Base-by-base conservation (phyloP, 2,329 filamentous ascomycete genomes). In the Ceratocystis diversiconidia region DNA sequence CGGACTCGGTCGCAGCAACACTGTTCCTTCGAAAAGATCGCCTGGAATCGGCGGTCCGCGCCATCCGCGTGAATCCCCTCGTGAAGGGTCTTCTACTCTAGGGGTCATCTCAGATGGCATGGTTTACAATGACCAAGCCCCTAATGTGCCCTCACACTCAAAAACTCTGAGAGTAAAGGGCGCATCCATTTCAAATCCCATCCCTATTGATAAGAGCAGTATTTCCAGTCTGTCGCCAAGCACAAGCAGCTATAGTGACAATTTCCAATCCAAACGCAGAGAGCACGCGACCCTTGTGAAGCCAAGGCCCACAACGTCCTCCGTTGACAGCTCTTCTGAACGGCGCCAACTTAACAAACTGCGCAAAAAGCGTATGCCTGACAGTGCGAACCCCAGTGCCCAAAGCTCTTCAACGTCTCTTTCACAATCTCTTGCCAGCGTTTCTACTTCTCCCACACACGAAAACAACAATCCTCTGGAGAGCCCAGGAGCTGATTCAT, bases 391-490 rank as follows among this genome's bases (percentile, higher is more conserved):
- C 70, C 87, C 86, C 22, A 96, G 92, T 73, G 92, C 92, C 0
- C 91, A 96, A 69, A 96, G 92, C 72, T 97, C 94, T 17, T 88
- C 84, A 5, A 84, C 88, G 17, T 96, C 92, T 6, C 78, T 95
- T 17, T 73, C 77, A 5, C 73, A 74, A 48, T 79, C 78, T 41
- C 36, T 41, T 12, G 74, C 76, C 55, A 72, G 75, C 8, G 74
- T 75, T 1, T 82, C 81, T 5, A 80, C 82, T 1, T 82, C 81
- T 5, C 81, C 82, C 1, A 74, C 71, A 43, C 68, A 73, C 25
- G 82, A 84, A 69, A 68, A 72, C 3, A 64, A 74, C 1, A 80
- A 82, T 67, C 79, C 80, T 0, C 70, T 81, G 68, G 80, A 83
- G 25, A 69, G 71, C 17, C 44, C 65, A 0, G 60, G 46, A 17